Evolutionary conservation across 306 rosid genomes (phyloP), one percentile per base, ranked within the genome.

Genomic region (Trifolium dubium): DNA sequence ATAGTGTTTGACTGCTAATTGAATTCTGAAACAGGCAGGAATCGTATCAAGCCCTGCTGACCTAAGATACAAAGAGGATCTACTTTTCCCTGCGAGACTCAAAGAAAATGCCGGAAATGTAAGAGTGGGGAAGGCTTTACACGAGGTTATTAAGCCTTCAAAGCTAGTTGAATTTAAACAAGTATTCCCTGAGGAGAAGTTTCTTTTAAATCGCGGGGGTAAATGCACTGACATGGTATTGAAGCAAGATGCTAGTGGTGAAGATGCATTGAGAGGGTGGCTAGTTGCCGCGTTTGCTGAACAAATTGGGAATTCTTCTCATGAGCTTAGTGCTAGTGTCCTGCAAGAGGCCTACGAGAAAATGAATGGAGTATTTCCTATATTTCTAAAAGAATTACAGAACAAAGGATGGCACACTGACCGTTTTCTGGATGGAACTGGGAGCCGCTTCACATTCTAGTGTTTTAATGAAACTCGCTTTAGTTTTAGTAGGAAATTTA

Each of bases 321-420:
- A 29, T 40, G 88, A 83, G 74, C 83, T 86, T 23, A 72, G 82
- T 34, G 71, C 65, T 30, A 63, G 55, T 53, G 82, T 77, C 41
- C 56, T 93, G 69, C 75, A 75, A 23, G 94, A 88, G 12, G 96
- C 98, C 41, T 89, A 89, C 1, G 79, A 85, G 77, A 93, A 85
- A 83, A 88, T 91, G 97, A 88, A 87, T 51, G 83, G 80, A 10
- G 83, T 87, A 10, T 86, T 85, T 73, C 80, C 71, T 76, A 77
- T 89, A 5, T 91, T 93, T 81, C 71, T 93, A 32, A 83, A 74
- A 53, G 87, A 83, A 77, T 75, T 93, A 31, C 97, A 88, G 82
- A 87, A 78, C 83, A 91, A 87, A 83, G 97, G 97, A 54, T 93
- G 98, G 98, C 87, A 93, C 78, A 89, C 98, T n/a, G 97, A 93